Evolutionary conservation across 2,329 filamentous ascomycete genomes (phyloP), one percentile per base, ranked within the genome.

Genomic region (Scedosporium minutisporum): DNA sequence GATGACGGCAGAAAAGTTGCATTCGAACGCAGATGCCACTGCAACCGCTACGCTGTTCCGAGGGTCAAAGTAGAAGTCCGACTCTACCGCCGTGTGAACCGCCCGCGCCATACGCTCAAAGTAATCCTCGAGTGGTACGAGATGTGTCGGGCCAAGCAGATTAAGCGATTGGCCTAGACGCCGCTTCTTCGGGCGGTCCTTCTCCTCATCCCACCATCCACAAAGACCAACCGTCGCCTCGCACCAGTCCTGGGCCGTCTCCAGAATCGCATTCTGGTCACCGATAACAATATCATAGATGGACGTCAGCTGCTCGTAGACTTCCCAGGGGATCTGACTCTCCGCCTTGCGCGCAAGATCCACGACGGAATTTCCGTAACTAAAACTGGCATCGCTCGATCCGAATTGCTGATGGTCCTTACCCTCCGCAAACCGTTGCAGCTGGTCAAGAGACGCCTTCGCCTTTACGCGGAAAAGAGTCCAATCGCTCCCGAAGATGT

Each of bases 171-270:
- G 68, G 63, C 73, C 71, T 21, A 75, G 70, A 64, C 74, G 75
- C 59, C 73, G 78, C 48, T 55, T 61, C 60, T 55, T 57, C 66
- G 72, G 72, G 64, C 86, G 84, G n/a, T 84, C 83, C 65, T 95
- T 91, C 70, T 96, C 88, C 91, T 95, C 91, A 70, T 96, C 88
- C 92, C 93, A 96, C 93, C 93, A 97, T 5, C 89, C 87, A 38
- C 93, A 87, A 59, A 97, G 77, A 1, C 88, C 90, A 64, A 97
- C 77, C 0, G 88, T 89, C 0, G 91, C 93, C 76, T 97, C 93
- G 60, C 93, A 86, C 93, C 93, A 97, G 73, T 97, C 93, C 69
- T 93, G 87, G 1, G 92, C 85, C 55, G 87, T 85, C 57, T 87
- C 83, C 65, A 96, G 78, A 61, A 97, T 90, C 21, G 91, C 87